Evolutionary conservation across 495 filamentous ascomycete genomes (phyloP), one percentile per base, ranked within the genome.

Genomic region (Tetracladium setigerum): DNA sequence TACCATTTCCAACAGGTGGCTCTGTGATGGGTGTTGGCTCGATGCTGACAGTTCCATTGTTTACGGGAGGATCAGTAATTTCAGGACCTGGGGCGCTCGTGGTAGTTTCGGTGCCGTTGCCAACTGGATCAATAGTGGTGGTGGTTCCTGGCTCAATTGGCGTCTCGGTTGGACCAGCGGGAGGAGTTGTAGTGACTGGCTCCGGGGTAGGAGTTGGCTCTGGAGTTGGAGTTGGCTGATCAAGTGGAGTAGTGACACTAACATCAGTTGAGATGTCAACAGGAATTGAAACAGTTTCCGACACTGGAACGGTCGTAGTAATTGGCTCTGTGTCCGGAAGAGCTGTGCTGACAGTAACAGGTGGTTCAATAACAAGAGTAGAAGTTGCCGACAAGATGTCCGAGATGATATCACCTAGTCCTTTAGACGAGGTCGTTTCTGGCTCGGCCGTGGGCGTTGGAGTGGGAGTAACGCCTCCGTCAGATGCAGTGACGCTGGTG

Each of bases 401-500:
- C 40, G 57, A 43, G 43, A 49, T 27, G 44, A 56, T 42, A 34
- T 46, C 34, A 33, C 44, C 49, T 52, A 56, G 42, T 46, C 45
- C 53, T 19, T 49, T 60, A 5, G 30, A 4, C 54, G 50, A 24
- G 50, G 27, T 24, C 30, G 50, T 49, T 30, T 24, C 33, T n/a
- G 44, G 40, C 8, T 39, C 45, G 7, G 38, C 43, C 18, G 37
- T 45, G 9, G 31, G 33, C 30, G 14, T 38, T 22, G 52, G 31
- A 15, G 38, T 30, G 12, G 44, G n/a, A 42, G 44, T 51, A 42
- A 45, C 24, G 39, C 19, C 43, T 22, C 38, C 36, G 9, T 30
- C 38, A 5, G 22, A n/a, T 30, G 30, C 41, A 37, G 24, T 27
- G 13, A 15, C 38, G 27, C 34, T 45, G 37, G 43, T 31, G 11